phyloP scores from a whole-genome alignment of 2,329 filamentous ascomycete species.

The Ascochyta rabiei region DNA sequence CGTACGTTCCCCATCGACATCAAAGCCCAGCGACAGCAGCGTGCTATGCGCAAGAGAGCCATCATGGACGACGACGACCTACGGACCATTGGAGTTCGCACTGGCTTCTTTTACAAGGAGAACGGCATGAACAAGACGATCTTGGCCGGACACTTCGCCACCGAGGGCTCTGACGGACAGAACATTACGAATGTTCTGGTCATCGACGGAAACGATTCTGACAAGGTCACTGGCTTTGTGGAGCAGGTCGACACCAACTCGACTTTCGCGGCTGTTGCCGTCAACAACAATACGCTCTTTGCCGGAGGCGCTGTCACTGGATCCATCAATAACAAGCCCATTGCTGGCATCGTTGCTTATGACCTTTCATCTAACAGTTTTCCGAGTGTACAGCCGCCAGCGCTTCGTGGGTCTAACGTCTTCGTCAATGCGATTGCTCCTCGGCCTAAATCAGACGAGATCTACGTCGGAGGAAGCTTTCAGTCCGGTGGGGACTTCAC shows the following conservation, averaged over 20 bases:
- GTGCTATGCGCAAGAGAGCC: slow-evolving; percentile 50
- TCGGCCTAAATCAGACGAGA: slow-evolving; percentile 70
- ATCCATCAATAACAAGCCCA: slow-evolving; percentile 63
- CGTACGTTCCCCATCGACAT: slow-evolving; percentile 53
- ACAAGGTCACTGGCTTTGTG: slow-evolving; percentile 72
- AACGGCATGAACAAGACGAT: slow-evolving; percentile 80
- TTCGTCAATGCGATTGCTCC: slow-evolving; percentile 78
- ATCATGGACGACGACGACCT: slow-evolving; percentile 51
- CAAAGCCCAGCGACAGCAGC: slow-evolving; percentile 34
- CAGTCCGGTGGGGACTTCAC: slow-evolving; percentile 79
- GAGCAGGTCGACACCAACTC: slow-evolving; percentile 72
- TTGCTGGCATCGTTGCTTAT: slow-evolving; percentile 81
- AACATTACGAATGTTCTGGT: slow-evolving; percentile 80
- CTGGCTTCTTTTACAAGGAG: slow-evolving; percentile 77
- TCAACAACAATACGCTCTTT: slow-evolving; percentile 64
- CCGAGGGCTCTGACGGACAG: slow-evolving; percentile 70
- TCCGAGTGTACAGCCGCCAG: slow-evolving; percentile 71
- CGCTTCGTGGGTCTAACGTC: slow-evolving; percentile 71
- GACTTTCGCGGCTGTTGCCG: slow-evolving; percentile 71
- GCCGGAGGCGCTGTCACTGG: slow-evolving; percentile 83
- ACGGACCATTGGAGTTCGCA: slow-evolving; percentile 70
- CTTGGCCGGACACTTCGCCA: slow-evolving; percentile 83
- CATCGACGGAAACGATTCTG: slow-evolving; percentile 74
- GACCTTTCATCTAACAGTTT: slow-evolving; percentile 72
- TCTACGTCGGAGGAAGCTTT: slow-evolving; percentile 89